Conservation (phyloP, 2,329 filamentous ascomycete species). For the Cadophora sp. region DNA sequence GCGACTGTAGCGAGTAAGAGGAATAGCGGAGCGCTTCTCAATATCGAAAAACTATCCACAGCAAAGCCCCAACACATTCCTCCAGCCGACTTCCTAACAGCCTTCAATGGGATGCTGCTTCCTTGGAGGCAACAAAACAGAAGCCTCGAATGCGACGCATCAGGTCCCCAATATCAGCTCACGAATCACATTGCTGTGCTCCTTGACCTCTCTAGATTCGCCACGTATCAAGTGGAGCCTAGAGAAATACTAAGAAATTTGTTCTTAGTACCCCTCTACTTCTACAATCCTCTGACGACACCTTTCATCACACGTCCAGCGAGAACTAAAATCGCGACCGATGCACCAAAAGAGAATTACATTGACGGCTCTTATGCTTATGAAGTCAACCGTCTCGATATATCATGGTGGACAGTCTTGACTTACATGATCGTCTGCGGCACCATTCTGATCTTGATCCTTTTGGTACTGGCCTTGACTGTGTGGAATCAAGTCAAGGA, state of each 20-base stretch:
- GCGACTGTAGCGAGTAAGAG: not conserved
- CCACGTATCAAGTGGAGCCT: not conserved
- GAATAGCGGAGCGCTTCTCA: not conserved
- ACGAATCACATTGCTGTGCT: not conserved
- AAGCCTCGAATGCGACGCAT: not conserved
- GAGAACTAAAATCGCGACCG: not conserved
- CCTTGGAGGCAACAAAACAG: not conserved
- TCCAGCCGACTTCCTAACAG: not conserved
- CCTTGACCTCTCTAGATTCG: not conserved
- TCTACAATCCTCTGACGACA: constrained; percentile 3
- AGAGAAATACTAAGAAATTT: not conserved
- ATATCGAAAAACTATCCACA: not conserved
- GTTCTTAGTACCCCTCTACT: not conserved
- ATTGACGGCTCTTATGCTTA: not conserved
- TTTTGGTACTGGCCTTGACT: not conserved
- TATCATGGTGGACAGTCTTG: constrained; percentile 1
- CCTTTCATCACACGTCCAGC: not conserved
- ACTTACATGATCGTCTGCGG: constrained; percentile 4
- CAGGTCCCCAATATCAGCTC: not conserved
- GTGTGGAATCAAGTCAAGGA: not conserved
- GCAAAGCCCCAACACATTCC: not conserved
- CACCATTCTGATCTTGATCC: not conserved
- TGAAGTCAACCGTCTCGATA: not conserved
- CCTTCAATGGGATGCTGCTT: not conserved
- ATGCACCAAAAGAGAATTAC: not conserved